Evolutionary conservation across 768 basidiomycete species (phyloP).

Genomic region (Tubosaeta sp.): DNA sequence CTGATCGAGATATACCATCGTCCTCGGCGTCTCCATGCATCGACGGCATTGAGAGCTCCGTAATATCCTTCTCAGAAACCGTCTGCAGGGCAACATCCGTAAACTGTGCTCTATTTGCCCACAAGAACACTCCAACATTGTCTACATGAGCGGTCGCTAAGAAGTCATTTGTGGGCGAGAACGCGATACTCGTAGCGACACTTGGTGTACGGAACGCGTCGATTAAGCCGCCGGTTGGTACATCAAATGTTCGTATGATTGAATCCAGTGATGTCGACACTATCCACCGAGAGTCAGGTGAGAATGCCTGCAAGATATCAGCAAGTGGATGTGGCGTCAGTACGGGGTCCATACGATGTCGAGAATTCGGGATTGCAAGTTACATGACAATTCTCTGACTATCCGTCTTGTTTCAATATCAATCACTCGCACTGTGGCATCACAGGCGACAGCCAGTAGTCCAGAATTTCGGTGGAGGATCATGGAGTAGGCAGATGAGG

Average conservation of each 20-base stretch:
- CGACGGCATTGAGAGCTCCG: conserved; percentile 69
- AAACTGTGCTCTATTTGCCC: conserved; percentile 97
- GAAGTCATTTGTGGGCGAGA: conserved; percentile 95
- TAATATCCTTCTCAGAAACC: conserved; percentile 71
- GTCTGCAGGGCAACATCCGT: conserved; percentile 76
- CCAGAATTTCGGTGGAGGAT: conserved; percentile 80
- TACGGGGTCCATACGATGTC: conserved; percentile 64
- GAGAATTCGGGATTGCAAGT: conserved; percentile 79
- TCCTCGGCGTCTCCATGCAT: conserved; percentile 82
- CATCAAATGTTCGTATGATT: conserved; percentile 89
- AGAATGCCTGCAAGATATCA: conserved; percentile 66
- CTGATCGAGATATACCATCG: conserved; percentile 49
- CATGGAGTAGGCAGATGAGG: conserved; percentile 68
- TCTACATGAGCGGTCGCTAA: conserved; percentile 93
- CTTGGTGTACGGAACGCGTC: conserved; percentile 87
- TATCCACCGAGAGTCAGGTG: conserved; percentile 93
- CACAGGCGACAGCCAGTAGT: conserved; percentile 77
- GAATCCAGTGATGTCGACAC: conserved; percentile 86
- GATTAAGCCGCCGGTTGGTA: conserved; percentile 89
- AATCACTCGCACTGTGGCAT: conserved; percentile 76
- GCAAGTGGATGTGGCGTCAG: background rate
- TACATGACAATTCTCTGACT: conserved; percentile 79
- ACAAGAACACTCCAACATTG: conserved; percentile 91
- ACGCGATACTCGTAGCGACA: conserved; percentile 84
- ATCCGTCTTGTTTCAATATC: conserved; percentile 87